Evolutionary conservation across 2,329 filamentous ascomycete genomes (phyloP), one percentile per base, ranked within the genome.

Genomic region (Talaromyces albobiverticillius): DNA sequence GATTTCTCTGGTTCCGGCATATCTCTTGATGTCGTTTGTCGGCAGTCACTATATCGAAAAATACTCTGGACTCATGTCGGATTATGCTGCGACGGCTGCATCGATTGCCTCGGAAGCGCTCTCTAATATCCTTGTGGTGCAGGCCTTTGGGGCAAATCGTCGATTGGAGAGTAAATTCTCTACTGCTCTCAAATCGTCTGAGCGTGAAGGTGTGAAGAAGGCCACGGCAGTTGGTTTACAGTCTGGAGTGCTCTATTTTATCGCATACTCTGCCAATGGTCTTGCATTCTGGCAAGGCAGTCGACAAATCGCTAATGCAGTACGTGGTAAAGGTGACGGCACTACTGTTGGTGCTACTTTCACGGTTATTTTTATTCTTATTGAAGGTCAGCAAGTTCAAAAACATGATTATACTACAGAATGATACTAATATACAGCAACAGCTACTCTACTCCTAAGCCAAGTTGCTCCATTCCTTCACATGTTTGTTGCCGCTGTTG

Each of bases 221-320:
- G 78, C 81, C 0, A 66, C 78, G 2, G 73, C 77, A 1, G 74
- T 78, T 26, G 84, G 79, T 2, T 62, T 80, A 0, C 82, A 86
- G 62, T 74, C 81, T 9, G 83, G 83, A 3, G 64, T 79, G 13
- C 69, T 86, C 4, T 87, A 85, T 64, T 86, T 87, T 58, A 80
- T 87, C 58, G 81, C 83, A 8, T 87, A 85, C 59, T 78, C 82
- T 1, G 82, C 82, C 3, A 87, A 86, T 64, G 82, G 81, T 0
- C 72, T 87, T 8, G 82, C 83, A 0, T 87, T 85, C 62, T 87
- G 82, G 82, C 79, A 85, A 63, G 84, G 84, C 32, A 84, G 81
- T 56, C 75, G 71, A 38, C 78, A 78, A 55, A 78, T 83, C 51
- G 49, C 67, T 53, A 56, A 65, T 66, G 56, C 70, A 9, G 76